Evolutionary conservation across 2,329 filamentous ascomycete genomes (phyloP), one percentile per base, ranked within the genome.

Genomic region (Balansia obtecta): DNA sequence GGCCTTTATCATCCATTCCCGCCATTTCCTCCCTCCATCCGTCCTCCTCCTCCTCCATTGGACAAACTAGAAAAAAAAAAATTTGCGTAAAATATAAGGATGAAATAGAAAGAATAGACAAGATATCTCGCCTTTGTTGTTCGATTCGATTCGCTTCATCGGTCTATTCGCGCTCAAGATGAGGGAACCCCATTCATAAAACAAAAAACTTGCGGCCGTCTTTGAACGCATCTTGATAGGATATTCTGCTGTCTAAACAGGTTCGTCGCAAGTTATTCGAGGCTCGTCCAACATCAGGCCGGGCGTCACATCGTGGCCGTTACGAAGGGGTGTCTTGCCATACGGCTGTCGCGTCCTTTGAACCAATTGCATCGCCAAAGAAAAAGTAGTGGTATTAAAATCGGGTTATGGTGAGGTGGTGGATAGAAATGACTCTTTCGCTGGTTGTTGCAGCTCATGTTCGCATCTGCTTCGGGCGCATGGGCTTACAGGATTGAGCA

Each of bases 401-500:
- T 41, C 42, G 41, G 41, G 32, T 50, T 42, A 50, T 50, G 27
- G 44, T 20, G 30, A n/a, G 20, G 4, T 22, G 20, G 20, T 22
- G 20, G 33, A 41, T 20, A 18, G 34, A 16, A 45, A 48, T 27
- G 18, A 27, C 46, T 40, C 20, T 33, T 38, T 40, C 12, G 45
- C 39, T 9, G 18, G 5, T 37, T 16, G 40, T 22, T 34, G 33
- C 32, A 16, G 34, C 27, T 15, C 33, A n/a, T 7, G 42, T 22
- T 33, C 32, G 30, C 15, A n/a, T 16, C 27, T 34, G 50, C 56
- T 27, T 27, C 27, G 27, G 2, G 27, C 27, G 27, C 4, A 8
- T 27, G 7, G 27, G 7, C 65, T 68, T 77, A 88, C 66, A 88
- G 74, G 62, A 88, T 82, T 45, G 75, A 76, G 72, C 84, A 87